Percentiles rank a stretch among this genome's conserved stretches.
Evolutionary conservation across 2,329 filamentous ascomycete species (phyloP).

Genomic region (Ophiosphaerella korrae): DNA sequence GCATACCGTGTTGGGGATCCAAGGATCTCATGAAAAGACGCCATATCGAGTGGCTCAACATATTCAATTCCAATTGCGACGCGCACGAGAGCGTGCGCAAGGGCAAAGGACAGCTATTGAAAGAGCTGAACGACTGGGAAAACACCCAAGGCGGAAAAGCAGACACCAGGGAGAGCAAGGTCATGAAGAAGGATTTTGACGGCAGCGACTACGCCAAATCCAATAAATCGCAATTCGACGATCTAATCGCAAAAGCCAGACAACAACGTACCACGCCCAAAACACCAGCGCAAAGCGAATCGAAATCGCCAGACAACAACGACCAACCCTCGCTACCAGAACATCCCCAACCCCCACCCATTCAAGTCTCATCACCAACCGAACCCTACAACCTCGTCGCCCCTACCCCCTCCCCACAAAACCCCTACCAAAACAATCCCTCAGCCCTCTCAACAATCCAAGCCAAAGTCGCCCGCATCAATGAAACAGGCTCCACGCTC

Average conservation of each 20-base stretch:
- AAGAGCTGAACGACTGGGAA: slow-evolving; percentile 87
- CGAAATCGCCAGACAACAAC: slow-evolving; percentile 14
- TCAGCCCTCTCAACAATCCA: slow-evolving; percentile 25
- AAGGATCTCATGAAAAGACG: slow-evolving; percentile 75
- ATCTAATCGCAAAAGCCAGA: slow-evolving; percentile 77
- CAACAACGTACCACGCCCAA: slow-evolving; percentile 54
- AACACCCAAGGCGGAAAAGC: slow-evolving; percentile 71
- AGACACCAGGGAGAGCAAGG: slow-evolving; percentile 46
- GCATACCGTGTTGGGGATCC: slow-evolving; percentile 72
- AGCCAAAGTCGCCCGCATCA: slow-evolving; percentile 28
- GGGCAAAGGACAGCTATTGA: slow-evolving; percentile 71
- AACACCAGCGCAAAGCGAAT: slow-evolving; percentile 16
- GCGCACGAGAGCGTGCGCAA: slow-evolving; percentile 67
- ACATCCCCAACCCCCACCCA: background rate
- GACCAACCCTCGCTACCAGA: background rate
- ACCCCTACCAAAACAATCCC: slow-evolving; percentile 31
- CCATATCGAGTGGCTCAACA: slow-evolving; percentile 90
- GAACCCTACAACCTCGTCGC: background rate
- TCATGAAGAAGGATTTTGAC: slow-evolving; percentile 91
- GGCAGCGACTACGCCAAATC: slow-evolving; percentile 73
- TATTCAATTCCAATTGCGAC: slow-evolving; percentile 98
- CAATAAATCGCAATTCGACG: slow-evolving; percentile 76
- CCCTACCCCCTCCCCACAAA: slow-evolving; percentile 5
- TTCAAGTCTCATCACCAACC: background rate
- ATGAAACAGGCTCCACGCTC: slow-evolving; percentile 9